Conservation (phyloP, 352 stramenopile genomes). For the Halophytophthora polymorphica region DNA sequence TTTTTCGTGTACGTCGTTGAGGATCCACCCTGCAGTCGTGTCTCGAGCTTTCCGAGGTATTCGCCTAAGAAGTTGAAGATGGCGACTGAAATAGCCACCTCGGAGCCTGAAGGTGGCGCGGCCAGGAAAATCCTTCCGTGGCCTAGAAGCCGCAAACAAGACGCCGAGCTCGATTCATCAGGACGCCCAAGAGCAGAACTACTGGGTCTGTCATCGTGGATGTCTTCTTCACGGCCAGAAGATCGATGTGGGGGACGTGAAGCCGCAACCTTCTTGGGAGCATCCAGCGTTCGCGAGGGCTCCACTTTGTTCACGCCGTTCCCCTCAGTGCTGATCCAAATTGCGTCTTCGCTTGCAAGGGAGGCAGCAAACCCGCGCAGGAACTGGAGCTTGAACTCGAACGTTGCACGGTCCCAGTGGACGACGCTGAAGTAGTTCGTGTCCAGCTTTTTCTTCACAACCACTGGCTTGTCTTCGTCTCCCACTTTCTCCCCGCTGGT, state of each 20-base stretch:
- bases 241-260: not conserved
- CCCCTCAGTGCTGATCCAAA: constrained; percentile 8
- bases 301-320: too few species aligned
- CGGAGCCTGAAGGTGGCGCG: constrained; percentile 13
- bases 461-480: constrained; percentile 9
- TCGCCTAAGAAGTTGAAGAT: constrained; percentile 29
- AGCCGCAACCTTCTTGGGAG: too few species aligned
- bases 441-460: constrained; percentile 51
- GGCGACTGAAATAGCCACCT: constrained; percentile 22
- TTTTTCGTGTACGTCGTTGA: constrained; percentile 5
- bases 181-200: not conserved
- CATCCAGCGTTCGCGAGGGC: too few species aligned
- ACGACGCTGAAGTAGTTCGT: constrained; percentile 37
- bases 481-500: not conserved
- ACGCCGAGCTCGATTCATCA: constrained; percentile 6
- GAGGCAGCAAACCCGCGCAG: constrained; percentile 47
- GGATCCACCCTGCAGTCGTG: constrained; percentile 13
- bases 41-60: constrained; percentile 27
- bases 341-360: constrained; percentile 28
- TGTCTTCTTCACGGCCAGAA: constrained; percentile 10
- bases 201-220: constrained; percentile 1
- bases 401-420: constrained; percentile 36
- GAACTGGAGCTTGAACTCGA: constrained; percentile 45
- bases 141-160: constrained; percentile 27
- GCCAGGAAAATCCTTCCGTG: constrained; percentile 27